A percentile compares a stretch with the other conserved stretches of the same genome.
phyloP scores from a whole-genome alignment of 768 basidiomycete genomes.

The Panaeolus cyanescens region DNA sequence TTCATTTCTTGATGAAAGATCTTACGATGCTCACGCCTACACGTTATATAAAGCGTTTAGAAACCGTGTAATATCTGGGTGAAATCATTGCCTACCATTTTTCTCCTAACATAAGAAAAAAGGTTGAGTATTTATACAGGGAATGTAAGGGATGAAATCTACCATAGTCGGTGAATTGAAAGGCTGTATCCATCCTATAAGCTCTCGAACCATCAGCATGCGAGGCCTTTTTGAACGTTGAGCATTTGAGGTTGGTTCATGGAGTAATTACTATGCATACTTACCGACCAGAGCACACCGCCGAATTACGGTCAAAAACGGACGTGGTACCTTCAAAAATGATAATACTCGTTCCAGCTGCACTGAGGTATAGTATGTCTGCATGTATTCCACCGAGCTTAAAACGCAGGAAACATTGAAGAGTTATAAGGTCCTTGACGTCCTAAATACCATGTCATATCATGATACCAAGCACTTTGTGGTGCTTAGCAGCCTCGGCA shows the following conservation, averaged over 20 bases:
- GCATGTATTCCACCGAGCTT: too few relatives aligned
- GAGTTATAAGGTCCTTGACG: too few relatives aligned
- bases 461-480: too few relatives aligned
- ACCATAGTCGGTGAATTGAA: slow-evolving; percentile 11
- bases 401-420: too few relatives aligned
- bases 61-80: not conserved
- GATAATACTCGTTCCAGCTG: too few relatives aligned
- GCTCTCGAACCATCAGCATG: slow-evolving; percentile 14
- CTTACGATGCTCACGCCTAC: slow-evolving; percentile 16
- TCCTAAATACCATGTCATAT: too few relatives aligned
- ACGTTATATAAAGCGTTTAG: too few relatives aligned
- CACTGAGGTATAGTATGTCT: too few relatives aligned
- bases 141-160: not conserved
- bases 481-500: too few relatives aligned
- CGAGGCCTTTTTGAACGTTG: slow-evolving; percentile 2
- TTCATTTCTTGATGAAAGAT: slow-evolving; percentile 16
- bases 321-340: too few relatives aligned
- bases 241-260: not conserved
- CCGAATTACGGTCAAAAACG: too few relatives aligned
- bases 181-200: slow-evolving; percentile 14
- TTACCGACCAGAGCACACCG: not conserved
- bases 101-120: not conserved
- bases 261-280: not conserved
- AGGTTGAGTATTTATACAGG: not conserved
- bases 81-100: not conserved